Conservation (phyloP, 257 asterid species). For the Gardenia jasminoides region DNA sequence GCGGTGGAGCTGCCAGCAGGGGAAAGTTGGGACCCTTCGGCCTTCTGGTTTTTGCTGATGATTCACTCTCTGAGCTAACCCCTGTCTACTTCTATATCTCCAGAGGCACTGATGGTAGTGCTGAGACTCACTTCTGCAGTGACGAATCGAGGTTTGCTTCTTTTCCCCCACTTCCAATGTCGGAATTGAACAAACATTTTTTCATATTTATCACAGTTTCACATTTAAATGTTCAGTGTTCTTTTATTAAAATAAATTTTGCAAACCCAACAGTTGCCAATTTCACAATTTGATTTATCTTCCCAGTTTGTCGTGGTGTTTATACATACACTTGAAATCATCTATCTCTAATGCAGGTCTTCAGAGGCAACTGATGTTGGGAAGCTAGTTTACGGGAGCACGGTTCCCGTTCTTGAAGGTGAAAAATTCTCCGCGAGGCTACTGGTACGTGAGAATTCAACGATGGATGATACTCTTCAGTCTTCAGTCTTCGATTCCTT, state of each 20-base stretch:
- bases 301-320: not conserved
- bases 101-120: slow-evolving; percentile 44
- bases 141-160: slow-evolving; percentile 65
- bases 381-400: slow-evolving; percentile 69
- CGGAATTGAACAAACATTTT: not conserved
- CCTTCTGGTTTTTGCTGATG: slow-evolving; percentile 59
- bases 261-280: no score
- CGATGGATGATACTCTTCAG: not conserved
- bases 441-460: slow-evolving; percentile 40
- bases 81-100: slow-evolving; percentile 73
- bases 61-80: slow-evolving; percentile 49
- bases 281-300: not conserved
- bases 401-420: slow-evolving; percentile 64
- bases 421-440: slow-evolving; percentile 58
- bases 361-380: slow-evolving; percentile 62
- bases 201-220: not conserved
- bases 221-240: no score
- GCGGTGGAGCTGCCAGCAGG: slow-evolving; percentile 70
- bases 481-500: no score
- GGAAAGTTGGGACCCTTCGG: slow-evolving; percentile 86
- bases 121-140: slow-evolving; percentile 59
- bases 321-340: not conserved
- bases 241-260: no score
- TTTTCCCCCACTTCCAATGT: not conserved
- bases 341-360: slow-evolving; percentile 44